These are phyloP conservation scores for Fusarium udum DNA, from an alignment of 2,329 filamentous ascomycete species.

Conservation along the genomic window DNA sequence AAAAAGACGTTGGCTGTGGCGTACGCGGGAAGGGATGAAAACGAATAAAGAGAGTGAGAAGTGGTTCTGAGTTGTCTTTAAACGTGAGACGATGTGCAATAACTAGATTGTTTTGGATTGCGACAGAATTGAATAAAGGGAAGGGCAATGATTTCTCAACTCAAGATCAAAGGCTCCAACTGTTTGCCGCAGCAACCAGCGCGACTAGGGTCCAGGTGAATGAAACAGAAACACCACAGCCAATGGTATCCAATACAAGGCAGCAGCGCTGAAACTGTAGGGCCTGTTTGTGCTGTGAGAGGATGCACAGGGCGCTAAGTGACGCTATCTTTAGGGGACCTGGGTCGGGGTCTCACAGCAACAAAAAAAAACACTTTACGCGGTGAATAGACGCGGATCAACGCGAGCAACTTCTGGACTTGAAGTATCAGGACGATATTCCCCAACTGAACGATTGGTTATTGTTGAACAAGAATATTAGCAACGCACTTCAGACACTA, in stretches of 20 bases:
- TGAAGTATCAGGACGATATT: conserved; percentile 14
- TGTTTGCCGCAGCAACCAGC: conserved; percentile 49
- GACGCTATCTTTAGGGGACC: conserved; percentile 14
- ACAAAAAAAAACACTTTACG: conserved; percentile 49
- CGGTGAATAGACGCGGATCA: conserved; percentile 43
- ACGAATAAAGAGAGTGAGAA: neutral
- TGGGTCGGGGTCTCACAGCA: conserved; percentile 25
- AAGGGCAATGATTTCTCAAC: conserved; percentile 23
- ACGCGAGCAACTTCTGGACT: conserved; percentile 25
- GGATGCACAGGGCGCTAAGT: conserved; percentile 23
- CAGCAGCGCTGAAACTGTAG: conserved; percentile 37
- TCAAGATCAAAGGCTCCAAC: conserved; percentile 28
- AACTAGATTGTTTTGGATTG: conserved; percentile 26
- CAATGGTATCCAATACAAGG: conserved; percentile 32
- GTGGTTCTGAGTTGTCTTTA: conserved; percentile 2
- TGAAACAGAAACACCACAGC: conserved; percentile 1
- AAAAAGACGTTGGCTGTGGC: conserved; percentile 10
- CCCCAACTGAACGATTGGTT: conserved; percentile 27
- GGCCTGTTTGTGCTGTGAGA: conserved; percentile 13
- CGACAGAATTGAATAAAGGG: conserved; percentile 13
- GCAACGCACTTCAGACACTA: conserved; percentile 8
- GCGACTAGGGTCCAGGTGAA: conserved; percentile 22
- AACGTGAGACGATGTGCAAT: conserved; percentile 8
- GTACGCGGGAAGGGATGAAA: conserved; percentile 10
- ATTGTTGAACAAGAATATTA: conserved; percentile 18